Percentiles rank a stretch among this genome's conserved stretches.
Conservation (phyloP, 164 flowering plant genomes). For the Macadamia integrifolia region DNA sequence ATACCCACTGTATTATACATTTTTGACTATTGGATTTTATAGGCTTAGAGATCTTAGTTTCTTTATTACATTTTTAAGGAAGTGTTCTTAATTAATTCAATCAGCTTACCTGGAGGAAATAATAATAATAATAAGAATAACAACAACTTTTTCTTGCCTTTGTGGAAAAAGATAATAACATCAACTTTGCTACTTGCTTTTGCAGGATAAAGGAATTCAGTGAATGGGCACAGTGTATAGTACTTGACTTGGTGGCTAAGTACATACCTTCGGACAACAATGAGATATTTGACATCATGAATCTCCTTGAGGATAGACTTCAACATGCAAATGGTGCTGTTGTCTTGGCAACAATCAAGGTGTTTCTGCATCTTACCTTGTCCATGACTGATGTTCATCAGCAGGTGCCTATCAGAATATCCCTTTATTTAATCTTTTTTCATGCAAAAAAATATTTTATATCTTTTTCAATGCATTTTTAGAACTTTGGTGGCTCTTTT, state of each 20-base stretch:
- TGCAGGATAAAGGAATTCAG: conserved; percentile 90
- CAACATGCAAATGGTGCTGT: conserved; percentile 99
- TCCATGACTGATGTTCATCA: conserved; percentile 99
- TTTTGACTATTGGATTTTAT: too few relatives aligned
- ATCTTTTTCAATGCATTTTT: neutral
- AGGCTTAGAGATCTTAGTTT: too few relatives aligned
- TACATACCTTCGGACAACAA: conserved; percentile 86
- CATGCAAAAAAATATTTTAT: too few relatives aligned
- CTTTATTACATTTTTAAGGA: too few relatives aligned
- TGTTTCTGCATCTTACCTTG: conserved; percentile 87
- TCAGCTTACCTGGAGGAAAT: too few relatives aligned
- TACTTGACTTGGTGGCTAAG: conserved; percentile 80
- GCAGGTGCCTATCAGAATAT: conserved; percentile 49
- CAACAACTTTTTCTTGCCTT: too few relatives aligned
- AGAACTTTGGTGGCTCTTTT: neutral
- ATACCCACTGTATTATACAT: too few relatives aligned
- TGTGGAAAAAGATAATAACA: too few relatives aligned
- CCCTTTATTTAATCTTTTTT: neutral
- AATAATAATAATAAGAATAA: too few relatives aligned
- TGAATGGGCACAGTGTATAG: conserved; percentile 98
- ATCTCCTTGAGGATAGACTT: conserved; percentile 98
- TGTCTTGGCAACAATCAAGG: conserved; percentile 85
- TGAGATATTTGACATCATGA: conserved; percentile 97
- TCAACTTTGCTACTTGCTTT: neutral
- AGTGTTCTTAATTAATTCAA: too few relatives aligned